Conservation (phyloP, 179 eudicot genomes). For the Nepenthes alata region DNA sequence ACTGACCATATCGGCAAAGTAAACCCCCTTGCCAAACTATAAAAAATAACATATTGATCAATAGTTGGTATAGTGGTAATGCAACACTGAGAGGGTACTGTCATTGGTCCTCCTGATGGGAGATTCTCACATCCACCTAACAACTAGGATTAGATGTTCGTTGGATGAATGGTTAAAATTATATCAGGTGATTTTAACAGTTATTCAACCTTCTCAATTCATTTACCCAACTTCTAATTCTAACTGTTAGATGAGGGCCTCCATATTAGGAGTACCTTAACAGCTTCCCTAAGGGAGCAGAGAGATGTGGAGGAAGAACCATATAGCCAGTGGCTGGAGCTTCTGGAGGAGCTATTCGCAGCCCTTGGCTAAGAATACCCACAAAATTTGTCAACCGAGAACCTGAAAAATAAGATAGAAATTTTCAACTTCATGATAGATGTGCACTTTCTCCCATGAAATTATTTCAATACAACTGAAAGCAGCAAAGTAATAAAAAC, state of each 20-base stretch:
- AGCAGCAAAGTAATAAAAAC: background rate
- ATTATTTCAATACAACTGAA: background rate
- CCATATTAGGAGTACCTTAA: background rate
- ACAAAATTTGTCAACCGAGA: conserved; percentile 95
- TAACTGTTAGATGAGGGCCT: too few relatives aligned
- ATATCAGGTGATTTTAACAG: too few relatives aligned
- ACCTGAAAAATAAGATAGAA: conserved; percentile 34
- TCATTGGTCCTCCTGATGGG: too few relatives aligned
- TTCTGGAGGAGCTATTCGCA: conserved; percentile 97
- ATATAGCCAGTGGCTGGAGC: conserved; percentile 99
- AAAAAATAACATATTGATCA: conserved; percentile 4
- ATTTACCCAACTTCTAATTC: background rate
- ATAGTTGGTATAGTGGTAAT: background rate
- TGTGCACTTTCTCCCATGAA: background rate
- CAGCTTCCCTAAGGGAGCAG: background rate
- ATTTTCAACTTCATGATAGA: background rate
- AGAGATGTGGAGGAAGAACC: conserved; percentile 32
- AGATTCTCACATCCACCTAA: too few relatives aligned
- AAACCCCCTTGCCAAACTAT: conserved; percentile 98
- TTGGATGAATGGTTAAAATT: too few relatives aligned
- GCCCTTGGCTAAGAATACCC: conserved; percentile 97
- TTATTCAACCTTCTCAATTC: background rate
- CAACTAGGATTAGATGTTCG: too few relatives aligned
- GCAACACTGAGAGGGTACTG: background rate
- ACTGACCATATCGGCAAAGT: conserved; percentile 97